phyloP scores from a whole-genome alignment of 2,329 filamentous ascomycete genomes.

The Mollisiaceae sp. region DNA sequence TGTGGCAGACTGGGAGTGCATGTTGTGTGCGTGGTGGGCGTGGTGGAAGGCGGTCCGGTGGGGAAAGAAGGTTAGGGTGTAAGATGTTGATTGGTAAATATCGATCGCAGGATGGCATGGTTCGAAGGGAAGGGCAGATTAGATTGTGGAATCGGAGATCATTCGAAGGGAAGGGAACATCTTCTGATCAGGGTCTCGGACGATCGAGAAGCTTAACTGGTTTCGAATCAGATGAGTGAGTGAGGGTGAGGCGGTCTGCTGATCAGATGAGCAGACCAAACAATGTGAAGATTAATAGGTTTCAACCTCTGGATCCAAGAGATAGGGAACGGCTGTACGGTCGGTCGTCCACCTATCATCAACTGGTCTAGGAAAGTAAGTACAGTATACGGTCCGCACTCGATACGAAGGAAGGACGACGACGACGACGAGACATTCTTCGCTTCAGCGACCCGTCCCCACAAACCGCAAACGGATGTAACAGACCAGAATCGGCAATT shows the following conservation, averaged over 20 bases:
- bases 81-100: neutral
- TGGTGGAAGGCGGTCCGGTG: neutral
- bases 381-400: neutral
- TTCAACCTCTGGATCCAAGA: neutral
- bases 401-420: neutral
- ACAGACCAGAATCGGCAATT: neutral
- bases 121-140: neutral
- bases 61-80: neutral
- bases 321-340: no score
- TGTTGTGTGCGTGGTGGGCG: no score
- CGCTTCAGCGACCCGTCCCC: neutral
- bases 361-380: no score
- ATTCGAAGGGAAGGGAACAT: neutral
- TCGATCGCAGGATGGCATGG: neutral
- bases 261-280: neutral
- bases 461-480: neutral
- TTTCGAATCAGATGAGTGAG: neutral
- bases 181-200: neutral
- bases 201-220: neutral
- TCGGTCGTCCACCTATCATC: no score
- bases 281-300: neutral
- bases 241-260: neutral
- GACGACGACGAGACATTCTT: neutral
- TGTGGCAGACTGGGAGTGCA: no score
- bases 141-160: slow-evolving; percentile 2